phyloP scores from a whole-genome alignment of 257 asterid species.

The Salvia rosmarinus region DNA sequence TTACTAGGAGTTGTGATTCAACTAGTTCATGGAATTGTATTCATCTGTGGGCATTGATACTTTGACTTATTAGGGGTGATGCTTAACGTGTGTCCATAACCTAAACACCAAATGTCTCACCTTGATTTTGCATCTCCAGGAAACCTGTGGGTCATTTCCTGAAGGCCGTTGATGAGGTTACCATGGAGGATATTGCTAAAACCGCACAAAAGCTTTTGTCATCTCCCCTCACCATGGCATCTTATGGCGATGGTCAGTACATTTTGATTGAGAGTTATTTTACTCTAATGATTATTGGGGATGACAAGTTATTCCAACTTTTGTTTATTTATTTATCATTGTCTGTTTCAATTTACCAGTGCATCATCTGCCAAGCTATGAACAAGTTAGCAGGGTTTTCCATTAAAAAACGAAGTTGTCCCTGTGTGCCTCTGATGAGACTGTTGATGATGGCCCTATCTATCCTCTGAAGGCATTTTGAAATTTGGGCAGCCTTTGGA shows the following conservation, averaged over 20 bases:
- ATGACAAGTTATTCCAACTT: neutral
- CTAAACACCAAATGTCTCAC: neutral
- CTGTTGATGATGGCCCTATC: neutral
- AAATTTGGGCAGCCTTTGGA: slow-evolving; percentile 32
- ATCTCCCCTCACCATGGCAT: slow-evolving; percentile 82
- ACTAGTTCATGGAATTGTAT: neutral
- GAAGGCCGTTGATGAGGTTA: slow-evolving; percentile 58
- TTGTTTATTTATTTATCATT: neutral
- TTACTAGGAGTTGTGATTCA: neutral
- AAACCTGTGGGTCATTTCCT: slow-evolving; percentile 74
- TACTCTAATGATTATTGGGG: neutral
- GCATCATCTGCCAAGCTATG: slow-evolving; percentile 67
- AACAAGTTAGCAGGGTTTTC: slow-evolving; percentile 59
- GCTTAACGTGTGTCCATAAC: neutral
- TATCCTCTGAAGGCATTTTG: slow-evolving; percentile 18
- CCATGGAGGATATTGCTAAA: slow-evolving; percentile 53
- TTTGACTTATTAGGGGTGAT: neutral
- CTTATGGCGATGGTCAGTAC: slow-evolving; percentile 78
- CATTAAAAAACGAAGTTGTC: slow-evolving; percentile 38
- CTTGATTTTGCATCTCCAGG: slow-evolving; percentile 45
- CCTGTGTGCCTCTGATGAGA: neutral
- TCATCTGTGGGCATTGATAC: neutral
- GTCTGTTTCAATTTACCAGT: slow-evolving; percentile 49
- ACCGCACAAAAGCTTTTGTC: slow-evolving; percentile 52
- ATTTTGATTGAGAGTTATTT: neutral